phyloP scores from a whole-genome alignment of 2,329 filamentous ascomycete genomes.

The Nigrospora sphaerica region DNA sequence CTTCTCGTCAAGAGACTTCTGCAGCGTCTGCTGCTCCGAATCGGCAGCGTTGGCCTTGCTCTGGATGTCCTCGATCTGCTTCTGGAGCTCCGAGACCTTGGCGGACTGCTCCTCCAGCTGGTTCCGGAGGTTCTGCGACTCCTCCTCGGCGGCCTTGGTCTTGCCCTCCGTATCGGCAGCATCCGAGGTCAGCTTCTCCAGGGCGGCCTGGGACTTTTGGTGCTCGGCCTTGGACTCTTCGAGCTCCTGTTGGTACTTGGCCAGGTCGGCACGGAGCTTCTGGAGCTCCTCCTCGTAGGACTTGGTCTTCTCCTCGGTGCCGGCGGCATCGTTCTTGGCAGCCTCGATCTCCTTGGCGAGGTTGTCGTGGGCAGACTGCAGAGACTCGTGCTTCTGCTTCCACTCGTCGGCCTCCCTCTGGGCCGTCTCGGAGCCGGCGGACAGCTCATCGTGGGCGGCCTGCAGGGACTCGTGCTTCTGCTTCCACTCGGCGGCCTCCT shows the following conservation, averaged over 20 bases:
- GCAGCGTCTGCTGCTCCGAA: conserved; percentile 19
- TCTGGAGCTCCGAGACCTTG: conserved; percentile 12
- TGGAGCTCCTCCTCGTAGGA: conserved; percentile 14
- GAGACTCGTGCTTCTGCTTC: conserved; percentile 10
- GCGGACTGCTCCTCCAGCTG: conserved; percentile 1
- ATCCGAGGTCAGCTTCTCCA: conserved; percentile 9
- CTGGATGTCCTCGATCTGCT: not conserved
- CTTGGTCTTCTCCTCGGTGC: conserved; percentile 11
- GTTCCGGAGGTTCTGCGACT: conserved; percentile 8
- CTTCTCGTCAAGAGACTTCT: conserved; percentile 23
- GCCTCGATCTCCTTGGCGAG: conserved; percentile 13
- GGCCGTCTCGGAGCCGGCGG: conserved; percentile 5
- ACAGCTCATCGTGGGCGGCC: conserved; percentile 12
- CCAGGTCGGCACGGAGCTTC: conserved; percentile 18
- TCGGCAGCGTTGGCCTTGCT: conserved; percentile 5
- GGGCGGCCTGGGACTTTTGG: conserved; percentile 11
- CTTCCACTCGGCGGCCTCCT: conserved; percentile 17
- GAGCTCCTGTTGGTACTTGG: conserved; percentile 14
- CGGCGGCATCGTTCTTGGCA: conserved; percentile 11
- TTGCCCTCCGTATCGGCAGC: conserved; percentile 13
- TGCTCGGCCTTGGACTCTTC: conserved; percentile 15
- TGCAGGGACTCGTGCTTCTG: conserved; percentile 17
- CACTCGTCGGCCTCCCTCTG: conserved; percentile 13
- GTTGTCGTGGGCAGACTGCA: conserved; percentile 9
- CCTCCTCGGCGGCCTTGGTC: conserved; percentile 15